Conservation (phyloP, 805 yeast genomes). For the Ogataea degrootiae region DNA sequence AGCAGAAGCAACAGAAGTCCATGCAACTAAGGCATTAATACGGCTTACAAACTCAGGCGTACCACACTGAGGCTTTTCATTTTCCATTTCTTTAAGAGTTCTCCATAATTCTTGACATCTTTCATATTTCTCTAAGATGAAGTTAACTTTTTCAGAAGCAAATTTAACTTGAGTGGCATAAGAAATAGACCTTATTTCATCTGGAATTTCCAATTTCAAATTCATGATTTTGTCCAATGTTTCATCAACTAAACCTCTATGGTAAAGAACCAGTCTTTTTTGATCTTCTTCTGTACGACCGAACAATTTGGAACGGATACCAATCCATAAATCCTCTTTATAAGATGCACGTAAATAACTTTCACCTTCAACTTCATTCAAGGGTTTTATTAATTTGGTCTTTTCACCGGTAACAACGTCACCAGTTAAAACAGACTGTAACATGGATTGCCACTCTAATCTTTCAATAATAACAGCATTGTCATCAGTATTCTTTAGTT, state of each 20-base stretch:
- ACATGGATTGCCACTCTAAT: constrained; percentile 94
- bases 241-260: constrained; percentile 68
- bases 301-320: constrained; percentile 73
- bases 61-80: constrained; percentile 69
- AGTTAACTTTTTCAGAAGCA: constrained; percentile 49
- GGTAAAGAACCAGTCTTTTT: constrained; percentile 56
- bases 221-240: constrained; percentile 63
- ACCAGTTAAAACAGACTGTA: constrained; percentile 85
- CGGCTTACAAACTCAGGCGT: constrained; percentile 58
- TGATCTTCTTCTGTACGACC: constrained; percentile 83
- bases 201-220: constrained; percentile 51
- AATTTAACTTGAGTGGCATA: constrained; percentile 22
- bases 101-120: constrained; percentile 75
- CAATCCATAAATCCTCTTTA: constrained; percentile 81
- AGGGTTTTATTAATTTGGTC: constrained; percentile 58
- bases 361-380: constrained; percentile 37
- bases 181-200: constrained; percentile 13
- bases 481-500: constrained; percentile 23
- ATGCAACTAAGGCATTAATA: constrained; percentile 74
- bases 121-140: constrained; percentile 56
- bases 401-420: constrained; percentile 92
- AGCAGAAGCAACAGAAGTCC: constrained; percentile 73
- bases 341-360: constrained; percentile 48
- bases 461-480: constrained; percentile 55
- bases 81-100: constrained; percentile 68